Conservation (phyloP, 2,329 filamentous ascomycete species). For the Ophiostoma tasmaniense region DNA sequence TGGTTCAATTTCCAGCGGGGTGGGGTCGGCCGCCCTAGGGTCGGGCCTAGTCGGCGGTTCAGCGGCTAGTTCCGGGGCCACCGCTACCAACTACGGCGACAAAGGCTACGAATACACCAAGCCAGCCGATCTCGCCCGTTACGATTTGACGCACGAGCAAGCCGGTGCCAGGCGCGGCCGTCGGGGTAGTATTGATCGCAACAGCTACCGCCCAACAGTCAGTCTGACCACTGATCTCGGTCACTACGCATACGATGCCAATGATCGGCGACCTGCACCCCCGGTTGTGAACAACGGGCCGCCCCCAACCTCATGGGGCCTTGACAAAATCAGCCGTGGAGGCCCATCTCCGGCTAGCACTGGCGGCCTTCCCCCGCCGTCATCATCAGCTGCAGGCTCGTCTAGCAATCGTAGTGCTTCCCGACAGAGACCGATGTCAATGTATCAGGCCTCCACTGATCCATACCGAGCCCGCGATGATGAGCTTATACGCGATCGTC, state of each 20-base stretch:
- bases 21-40: neutral
- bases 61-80: conserved; percentile 9
- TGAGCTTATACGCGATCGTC: conserved; percentile 35
- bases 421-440: conserved; percentile 27
- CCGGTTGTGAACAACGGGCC: conserved; percentile 38
- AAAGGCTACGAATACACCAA: conserved; percentile 58
- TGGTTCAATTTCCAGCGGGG: conserved; percentile 21
- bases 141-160: conserved; percentile 49
- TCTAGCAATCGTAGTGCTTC: conserved; percentile 21
- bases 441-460: conserved; percentile 35
- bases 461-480: conserved; percentile 43
- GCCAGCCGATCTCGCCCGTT: conserved; percentile 51
- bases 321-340: conserved; percentile 56
- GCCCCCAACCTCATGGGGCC: conserved; percentile 60
- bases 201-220: conserved; percentile 48
- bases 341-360: conserved; percentile 21
- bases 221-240: conserved; percentile 41
- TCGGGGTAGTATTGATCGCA: conserved; percentile 47
- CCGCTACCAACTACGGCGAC: conserved; percentile 43
- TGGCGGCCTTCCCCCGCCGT: neutral
- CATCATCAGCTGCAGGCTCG: conserved; percentile 11
- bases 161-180: conserved; percentile 32
- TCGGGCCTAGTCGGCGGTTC: conserved; percentile 8
- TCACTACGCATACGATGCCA: conserved; percentile 35
- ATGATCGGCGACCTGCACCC: conserved; percentile 19